Conservation (phyloP, 805 yeast genomes). For the Pichia cephalocereana region DNA sequence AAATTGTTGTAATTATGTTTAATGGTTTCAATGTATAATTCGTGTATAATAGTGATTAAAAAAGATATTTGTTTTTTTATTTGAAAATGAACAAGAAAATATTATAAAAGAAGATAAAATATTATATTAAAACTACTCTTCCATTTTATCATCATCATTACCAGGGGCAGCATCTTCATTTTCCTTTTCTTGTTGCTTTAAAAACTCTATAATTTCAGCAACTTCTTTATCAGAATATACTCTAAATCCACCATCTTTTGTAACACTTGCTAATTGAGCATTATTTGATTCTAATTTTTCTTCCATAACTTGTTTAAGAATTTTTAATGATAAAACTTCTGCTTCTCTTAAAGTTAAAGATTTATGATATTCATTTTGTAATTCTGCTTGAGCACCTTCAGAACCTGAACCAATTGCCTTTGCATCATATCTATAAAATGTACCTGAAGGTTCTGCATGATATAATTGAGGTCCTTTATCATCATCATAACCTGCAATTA, state of each 20-base stretch:
- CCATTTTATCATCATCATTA: constrained; percentile 4
- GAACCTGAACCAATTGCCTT: constrained; percentile 99
- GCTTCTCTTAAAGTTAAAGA: constrained; percentile 90
- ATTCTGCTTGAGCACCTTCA: constrained; percentile 97
- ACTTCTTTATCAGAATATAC: constrained; percentile 79
- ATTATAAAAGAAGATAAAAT: background rate
- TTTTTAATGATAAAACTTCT: constrained; percentile 78
- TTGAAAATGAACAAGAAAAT: no score
- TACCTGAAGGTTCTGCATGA: constrained; percentile 99
- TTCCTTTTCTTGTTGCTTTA: constrained; percentile 62
- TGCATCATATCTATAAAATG: constrained; percentile 95
- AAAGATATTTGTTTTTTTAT: no score
- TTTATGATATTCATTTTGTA: constrained; percentile 93
- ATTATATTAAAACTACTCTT: background rate
- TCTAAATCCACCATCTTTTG: constrained; percentile 76
- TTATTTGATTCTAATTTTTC: constrained; percentile 92
- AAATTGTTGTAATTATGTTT: background rate
- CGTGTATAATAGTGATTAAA: background rate
- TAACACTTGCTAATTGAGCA: constrained; percentile 91
- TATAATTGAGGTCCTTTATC: constrained; percentile 93
- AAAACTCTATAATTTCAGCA: constrained; percentile 64
- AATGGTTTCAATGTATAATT: background rate
- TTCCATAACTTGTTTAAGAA: constrained; percentile 97
- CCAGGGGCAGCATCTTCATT: background rate
- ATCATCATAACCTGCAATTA: constrained; percentile 89